These are phyloP conservation scores for Discostella stelligera DNA, from an alignment of 352 stramenopile species.

Conservation along the genomic window DNA sequence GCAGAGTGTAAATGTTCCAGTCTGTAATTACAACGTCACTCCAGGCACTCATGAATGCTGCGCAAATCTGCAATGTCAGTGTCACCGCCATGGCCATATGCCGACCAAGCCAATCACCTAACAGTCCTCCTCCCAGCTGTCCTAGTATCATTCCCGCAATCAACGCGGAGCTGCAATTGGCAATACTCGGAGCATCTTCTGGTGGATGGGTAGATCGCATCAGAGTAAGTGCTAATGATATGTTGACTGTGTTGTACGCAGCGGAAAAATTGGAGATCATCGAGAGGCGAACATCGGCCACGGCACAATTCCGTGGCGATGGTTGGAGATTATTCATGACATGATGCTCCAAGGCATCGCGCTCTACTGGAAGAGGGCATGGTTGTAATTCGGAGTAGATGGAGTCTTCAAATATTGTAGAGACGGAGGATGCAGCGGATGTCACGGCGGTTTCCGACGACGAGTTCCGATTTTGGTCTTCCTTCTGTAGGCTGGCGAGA, in stretches of 20 bases:
- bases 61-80: slow-evolving; percentile 58
- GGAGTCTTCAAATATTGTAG: not conserved
- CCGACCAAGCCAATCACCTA: slow-evolving; percentile 61
- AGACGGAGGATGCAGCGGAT: not conserved
- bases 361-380: not conserved
- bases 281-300: slow-evolving; percentile 52
- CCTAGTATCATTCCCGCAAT: slow-evolving; percentile 71
- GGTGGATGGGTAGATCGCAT: slow-evolving; percentile 58
- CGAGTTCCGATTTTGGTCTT: not conserved
- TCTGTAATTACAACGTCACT: slow-evolving; percentile 1
- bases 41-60: slow-evolving; percentile 45
- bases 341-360: not conserved
- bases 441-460: not conserved
- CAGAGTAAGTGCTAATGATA: slow-evolving; percentile 64
- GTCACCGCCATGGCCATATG: slow-evolving; percentile 56
- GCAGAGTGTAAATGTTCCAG: slow-evolving; percentile 19
- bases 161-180: slow-evolving; percentile 51
- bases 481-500: not conserved
- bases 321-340: not conserved
- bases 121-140: slow-evolving; percentile 52
- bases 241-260: slow-evolving; percentile 80
- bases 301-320: slow-evolving; percentile 36
- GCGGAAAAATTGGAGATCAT: slow-evolving; percentile 82
- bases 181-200: slow-evolving; percentile 36
- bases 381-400: not conserved